Conservation (phyloP, 1,284 basidiomycete genomes). For the Volvariella volvacea region DNA sequence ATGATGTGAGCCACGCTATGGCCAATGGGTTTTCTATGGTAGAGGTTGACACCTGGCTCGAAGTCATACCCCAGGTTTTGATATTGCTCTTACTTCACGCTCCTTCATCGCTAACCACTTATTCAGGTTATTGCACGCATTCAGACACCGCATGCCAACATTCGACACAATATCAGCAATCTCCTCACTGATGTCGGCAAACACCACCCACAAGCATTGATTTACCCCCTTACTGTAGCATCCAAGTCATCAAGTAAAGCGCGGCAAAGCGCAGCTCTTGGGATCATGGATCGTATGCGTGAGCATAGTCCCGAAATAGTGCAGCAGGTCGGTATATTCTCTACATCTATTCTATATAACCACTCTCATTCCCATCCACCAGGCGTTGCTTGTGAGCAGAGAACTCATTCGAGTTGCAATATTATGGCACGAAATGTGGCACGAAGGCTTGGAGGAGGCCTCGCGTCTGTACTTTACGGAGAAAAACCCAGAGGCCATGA, state of each 20-base stretch:
- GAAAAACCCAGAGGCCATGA: slow-evolving; percentile 99
- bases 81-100: not conserved
- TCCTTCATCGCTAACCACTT: not conserved
- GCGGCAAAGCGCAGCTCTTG: slow-evolving; percentile 79
- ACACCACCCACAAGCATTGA: slow-evolving; percentile 95
- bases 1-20: slow-evolving; percentile 90
- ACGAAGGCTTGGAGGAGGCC: slow-evolving; percentile 97
- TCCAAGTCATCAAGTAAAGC: slow-evolving; percentile 89
- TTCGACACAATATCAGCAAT: slow-evolving; percentile 86
- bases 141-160: slow-evolving; percentile 87
- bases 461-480: slow-evolving; percentile 97
- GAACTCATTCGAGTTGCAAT: slow-evolving; percentile 98
- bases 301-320: slow-evolving; percentile 90
- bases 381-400: slow-evolving; percentile 88
- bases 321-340: slow-evolving; percentile 65
- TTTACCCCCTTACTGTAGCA: slow-evolving; percentile 97
- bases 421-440: slow-evolving; percentile 99
- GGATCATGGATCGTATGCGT: slow-evolving; percentile 91
- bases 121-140: slow-evolving; percentile 96
- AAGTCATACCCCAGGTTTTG: slow-evolving; percentile 90
- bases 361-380: slow-evolving; percentile 7
- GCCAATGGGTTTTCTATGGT: slow-evolving; percentile 84
- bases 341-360: not conserved
- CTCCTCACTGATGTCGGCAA: slow-evolving; percentile 92
- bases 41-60: slow-evolving; percentile 97